Conservation (phyloP, 352 stramenopile genomes). For the Phytophthora tubulina region DNA sequence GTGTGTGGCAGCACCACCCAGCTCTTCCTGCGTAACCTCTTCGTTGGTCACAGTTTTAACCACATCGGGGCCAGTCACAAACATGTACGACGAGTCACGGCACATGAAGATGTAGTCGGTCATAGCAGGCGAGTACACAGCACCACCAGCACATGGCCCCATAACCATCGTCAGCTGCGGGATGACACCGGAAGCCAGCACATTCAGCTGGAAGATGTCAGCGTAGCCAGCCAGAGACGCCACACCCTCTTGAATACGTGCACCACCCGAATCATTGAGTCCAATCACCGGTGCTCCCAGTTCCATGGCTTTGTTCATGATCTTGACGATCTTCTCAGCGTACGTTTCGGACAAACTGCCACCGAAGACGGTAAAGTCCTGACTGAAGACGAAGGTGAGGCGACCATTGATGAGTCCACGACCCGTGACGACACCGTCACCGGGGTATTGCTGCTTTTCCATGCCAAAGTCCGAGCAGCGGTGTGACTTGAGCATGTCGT, state of each 20-base stretch:
- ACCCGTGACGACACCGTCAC: slow-evolving; percentile 96
- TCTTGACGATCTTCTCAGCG: slow-evolving; percentile 98
- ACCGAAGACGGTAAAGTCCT: slow-evolving; percentile 99
- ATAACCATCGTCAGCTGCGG: slow-evolving; percentile 98
- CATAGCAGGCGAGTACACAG: slow-evolving; percentile 97
- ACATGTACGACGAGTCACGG: slow-evolving; percentile 98
- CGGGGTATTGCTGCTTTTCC: slow-evolving; percentile 91
- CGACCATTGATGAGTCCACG: slow-evolving; percentile 96
- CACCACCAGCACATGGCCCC: slow-evolving; percentile 96
- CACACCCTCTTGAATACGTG: slow-evolving; percentile 98
- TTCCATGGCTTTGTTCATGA: slow-evolving; percentile 98
- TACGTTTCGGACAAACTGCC: slow-evolving; percentile 96
- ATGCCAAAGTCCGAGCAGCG: slow-evolving; percentile 98
- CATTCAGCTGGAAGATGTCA: slow-evolving; percentile 99
- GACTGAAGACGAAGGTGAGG: slow-evolving; percentile 96
- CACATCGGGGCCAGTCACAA: slow-evolving; percentile 98
- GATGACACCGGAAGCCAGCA: slow-evolving; percentile 94
- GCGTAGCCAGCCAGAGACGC: slow-evolving; percentile 98
- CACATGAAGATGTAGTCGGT: slow-evolving; percentile 99
- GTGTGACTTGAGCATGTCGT: slow-evolving; percentile 97
- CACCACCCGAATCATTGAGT: slow-evolving; percentile 98
- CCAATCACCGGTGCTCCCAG: slow-evolving; percentile 97
- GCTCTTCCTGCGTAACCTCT: slow-evolving; percentile 94
- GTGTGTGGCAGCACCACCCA: slow-evolving; percentile 96
- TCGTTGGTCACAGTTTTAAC: slow-evolving; percentile 99